Evolutionary conservation across 768 basidiomycete genomes (phyloP).

Genomic region (Chiua virens): DNA sequence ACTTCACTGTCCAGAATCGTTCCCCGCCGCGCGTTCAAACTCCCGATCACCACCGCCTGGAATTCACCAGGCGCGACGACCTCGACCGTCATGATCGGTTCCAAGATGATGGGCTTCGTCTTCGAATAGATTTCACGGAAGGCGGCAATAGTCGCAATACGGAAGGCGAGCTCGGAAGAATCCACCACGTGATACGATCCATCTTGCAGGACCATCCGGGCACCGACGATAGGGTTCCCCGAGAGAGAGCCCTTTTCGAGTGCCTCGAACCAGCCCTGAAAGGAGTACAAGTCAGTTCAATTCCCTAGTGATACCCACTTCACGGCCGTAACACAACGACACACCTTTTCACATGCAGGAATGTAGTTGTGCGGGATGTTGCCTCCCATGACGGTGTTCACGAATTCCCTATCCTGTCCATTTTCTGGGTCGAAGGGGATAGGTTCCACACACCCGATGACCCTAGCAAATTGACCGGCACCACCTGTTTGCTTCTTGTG

Average conservation of each 20-base stretch:
- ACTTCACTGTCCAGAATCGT: conserved; percentile 96
- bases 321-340: conserved; percentile 11
- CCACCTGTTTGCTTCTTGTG: conserved; percentile 99
- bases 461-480: conserved; percentile 94
- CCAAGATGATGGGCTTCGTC: conserved; percentile 79
- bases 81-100: conserved; percentile 99
- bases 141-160: conserved; percentile 85
- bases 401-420: conserved; percentile 82
- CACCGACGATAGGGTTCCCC: conserved; percentile 85
- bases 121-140: conserved; percentile 87
- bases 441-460: conserved; percentile 88
- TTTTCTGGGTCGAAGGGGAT: conserved; percentile 74
- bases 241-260: conserved; percentile 87
- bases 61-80: conserved; percentile 96
- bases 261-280: conserved; percentile 91
- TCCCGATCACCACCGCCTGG: conserved; percentile 93
- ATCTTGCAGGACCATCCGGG: conserved; percentile 85
- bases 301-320: neutral
- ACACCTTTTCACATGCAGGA: conserved; percentile 90
- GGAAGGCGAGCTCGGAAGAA: conserved; percentile 95
- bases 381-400: conserved; percentile 87
- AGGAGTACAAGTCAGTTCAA: neutral
- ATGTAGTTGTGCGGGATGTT: conserved; percentile 91
- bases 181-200: conserved; percentile 93
- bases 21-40: conserved; percentile 87